phyloP scores from a whole-genome alignment of 305 asterid species.

The Salvia sclarea region DNA sequence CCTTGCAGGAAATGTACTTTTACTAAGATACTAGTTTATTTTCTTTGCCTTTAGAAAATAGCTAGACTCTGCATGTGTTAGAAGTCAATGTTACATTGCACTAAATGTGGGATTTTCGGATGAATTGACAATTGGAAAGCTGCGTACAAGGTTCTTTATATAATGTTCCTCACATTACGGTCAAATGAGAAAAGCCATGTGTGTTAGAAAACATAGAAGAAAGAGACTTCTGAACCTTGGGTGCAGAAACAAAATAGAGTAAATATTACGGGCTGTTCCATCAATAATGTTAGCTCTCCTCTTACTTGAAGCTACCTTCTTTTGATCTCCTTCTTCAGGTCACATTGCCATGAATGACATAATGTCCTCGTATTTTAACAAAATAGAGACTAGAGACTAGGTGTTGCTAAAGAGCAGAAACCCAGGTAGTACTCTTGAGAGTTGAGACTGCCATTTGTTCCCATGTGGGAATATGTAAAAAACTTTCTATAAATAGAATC shows the following conservation, averaged over 20 bases:
- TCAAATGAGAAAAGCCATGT: not conserved
- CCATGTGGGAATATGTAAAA: not conserved
- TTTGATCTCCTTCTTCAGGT: not conserved
- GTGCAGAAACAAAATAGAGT: not conserved
- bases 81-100: not conserved
- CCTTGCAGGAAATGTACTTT: not conserved
- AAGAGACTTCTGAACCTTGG: constrained; percentile 8
- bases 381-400: not conserved
- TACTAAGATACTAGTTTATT: not conserved
- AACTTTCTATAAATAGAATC: not conserved
- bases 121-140: not conserved
- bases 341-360: not conserved
- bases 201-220: constrained; percentile 6
- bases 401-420: not conserved
- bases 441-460: not conserved
- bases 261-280: not conserved
- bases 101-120: not conserved
- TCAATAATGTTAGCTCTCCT: not conserved
- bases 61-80: constrained; percentile 9
- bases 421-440: not conserved
- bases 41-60: not conserved
- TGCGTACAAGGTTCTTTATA: constrained; percentile 10
- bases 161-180: not conserved
- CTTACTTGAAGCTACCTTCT: not conserved
- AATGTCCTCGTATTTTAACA: not conserved